Evolutionary conservation across 2,329 filamentous ascomycete species (phyloP), one percentile per base, ranked within the genome.

Genomic region (Colletotrichum endophyticum): DNA sequence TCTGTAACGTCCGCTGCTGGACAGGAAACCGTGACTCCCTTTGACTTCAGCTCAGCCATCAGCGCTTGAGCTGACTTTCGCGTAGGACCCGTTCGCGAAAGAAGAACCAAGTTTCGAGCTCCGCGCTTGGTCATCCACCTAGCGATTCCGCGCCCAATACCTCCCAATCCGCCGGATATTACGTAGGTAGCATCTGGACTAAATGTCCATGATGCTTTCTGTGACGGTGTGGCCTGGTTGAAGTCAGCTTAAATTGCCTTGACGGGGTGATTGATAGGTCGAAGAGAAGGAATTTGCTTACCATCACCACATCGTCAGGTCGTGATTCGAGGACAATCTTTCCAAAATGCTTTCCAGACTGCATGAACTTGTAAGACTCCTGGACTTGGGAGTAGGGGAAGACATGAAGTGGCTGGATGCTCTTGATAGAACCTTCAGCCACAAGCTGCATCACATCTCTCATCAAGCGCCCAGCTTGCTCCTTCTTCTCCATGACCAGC

Each of bases 361-460:
- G 85, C 79, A 89, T 84, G 30, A 84, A 79, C 4, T 85, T 81
- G 75, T 89, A 86, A 1, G 86, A 85, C 0, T 83, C 79, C 7
- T 82, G 80, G 2, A 87, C 78, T 7, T 83, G 56, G 2, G 78
- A 78, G 2, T 78, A 63, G 12, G 63, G 67, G 72, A 81, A 78
- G 49, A 77, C 59, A 68, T 81, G 79, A 8, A 75, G 69, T 19
- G 72, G 78, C 77, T 76, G 19, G 69, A 79, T n/a, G 77, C 76
- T 19, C 8, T 15, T 16, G 9, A 16, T 16, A 2, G 19, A 34
- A 27, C 75, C 72, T 7, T 36, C 19, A 3, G 16, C 19, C 22
- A 75, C 39, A 4, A 71, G 57, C 7, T 59, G 15, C 32, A 75
- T 67, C 6, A 34, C 69, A 15, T 71, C 25, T 66, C 78, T 72